These are phyloP conservation scores for Candida maesae DNA, from an alignment of 805 yeast species.

Conservation along the genomic window DNA sequence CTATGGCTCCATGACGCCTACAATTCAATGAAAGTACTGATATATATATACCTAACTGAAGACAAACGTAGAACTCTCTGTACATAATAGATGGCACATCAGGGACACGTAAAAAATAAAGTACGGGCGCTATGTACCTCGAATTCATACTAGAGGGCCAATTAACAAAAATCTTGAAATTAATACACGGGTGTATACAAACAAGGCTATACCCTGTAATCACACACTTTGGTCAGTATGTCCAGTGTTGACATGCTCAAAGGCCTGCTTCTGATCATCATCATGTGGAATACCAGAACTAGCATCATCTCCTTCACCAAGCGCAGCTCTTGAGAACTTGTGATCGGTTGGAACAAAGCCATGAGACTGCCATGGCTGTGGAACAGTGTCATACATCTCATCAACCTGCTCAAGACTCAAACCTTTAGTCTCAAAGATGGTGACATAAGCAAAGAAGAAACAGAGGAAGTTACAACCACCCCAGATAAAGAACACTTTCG, in stretches of 20 bases:
- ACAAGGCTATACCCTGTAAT: no score
- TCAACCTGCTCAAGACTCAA: neutral
- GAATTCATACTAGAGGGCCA: no score
- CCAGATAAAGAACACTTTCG: neutral
- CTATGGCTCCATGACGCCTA: no score
- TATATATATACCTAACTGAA: no score
- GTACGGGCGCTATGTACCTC: no score
- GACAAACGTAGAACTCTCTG: no score
- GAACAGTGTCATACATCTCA: neutral
- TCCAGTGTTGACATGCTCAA: neutral
- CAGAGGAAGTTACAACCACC: constrained; percentile 1
- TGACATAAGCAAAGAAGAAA: neutral
- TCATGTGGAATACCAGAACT: no score
- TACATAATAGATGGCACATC: no score
- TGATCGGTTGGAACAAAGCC: constrained; percentile 30
- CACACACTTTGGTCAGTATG: neutral
- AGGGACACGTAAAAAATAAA: no score
- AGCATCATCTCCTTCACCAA: constrained; percentile 2
- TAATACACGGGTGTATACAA: neutral
- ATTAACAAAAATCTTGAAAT: neutral
- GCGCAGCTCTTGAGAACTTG: constrained; percentile 28
- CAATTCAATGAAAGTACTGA: no score
- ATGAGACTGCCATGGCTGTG: constrained; percentile 30
- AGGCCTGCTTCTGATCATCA: constrained; percentile 3
- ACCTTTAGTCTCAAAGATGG: neutral